Evolutionary conservation across 805 yeast species (phyloP), one percentile per base, ranked within the genome.

Genomic region (Yarrowia deformans): DNA sequence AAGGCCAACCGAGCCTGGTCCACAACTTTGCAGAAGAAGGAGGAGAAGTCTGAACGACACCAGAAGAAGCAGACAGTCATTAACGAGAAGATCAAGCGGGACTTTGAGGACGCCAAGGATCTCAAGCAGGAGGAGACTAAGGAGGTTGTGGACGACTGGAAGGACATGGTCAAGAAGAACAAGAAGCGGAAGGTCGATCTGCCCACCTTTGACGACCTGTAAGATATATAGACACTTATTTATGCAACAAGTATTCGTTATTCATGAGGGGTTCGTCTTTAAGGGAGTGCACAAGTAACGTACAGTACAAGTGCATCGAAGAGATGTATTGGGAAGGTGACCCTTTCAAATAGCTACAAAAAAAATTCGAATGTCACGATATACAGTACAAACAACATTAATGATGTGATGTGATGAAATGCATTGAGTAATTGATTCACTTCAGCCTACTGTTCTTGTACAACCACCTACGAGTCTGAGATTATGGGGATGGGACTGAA

Each of bases 91-190:
- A 72, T 72, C 9, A 68, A 74, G 18, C 81, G 79, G 39, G 85
- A 82, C 42, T 79, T 82, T 18, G 81, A 83, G 10, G 81, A 77
- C 6, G 82, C 79, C 34, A 84, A 82, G 16, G 74, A 71, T 14
- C 79, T 76, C 23, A 80, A 76, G n/a, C 55, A 63, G 56, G 76
- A 75, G 4, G 76, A 72, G 29, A 74, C 73, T n/a, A 79, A 77
- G 70, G 77, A 74, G 54, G 88, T 84, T 64, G 79, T 79, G 1
- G 85, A 83, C 67, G 98, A 95, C 79, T 95, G 98, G 99, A 95
- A 95, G 79, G 93, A 90, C 39, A 74, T 89, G 32, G 89, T 94
- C 0, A 80, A 86, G 71, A 84, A 84, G 60, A 87, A 83, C 71
- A 93, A 91, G 72, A 89, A 87, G 77, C 78, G 77, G 29, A 72